Conservation (phyloP, 2,329 filamentous ascomycete species). For the Botrytis medusae region DNA sequence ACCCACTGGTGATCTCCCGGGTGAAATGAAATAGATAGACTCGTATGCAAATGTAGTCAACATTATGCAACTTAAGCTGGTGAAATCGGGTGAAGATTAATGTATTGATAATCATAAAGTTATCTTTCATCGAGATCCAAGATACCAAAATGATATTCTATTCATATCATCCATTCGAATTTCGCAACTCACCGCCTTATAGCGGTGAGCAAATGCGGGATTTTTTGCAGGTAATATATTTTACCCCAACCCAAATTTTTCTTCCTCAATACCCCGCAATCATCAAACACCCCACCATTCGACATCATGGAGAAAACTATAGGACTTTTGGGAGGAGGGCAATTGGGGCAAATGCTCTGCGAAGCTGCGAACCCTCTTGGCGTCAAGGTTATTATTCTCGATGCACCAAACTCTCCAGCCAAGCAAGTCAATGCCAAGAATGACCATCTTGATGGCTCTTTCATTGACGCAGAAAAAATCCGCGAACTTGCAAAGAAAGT, state of each 20-base stretch:
- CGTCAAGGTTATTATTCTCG: conserved; percentile 79
- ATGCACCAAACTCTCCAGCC: conserved; percentile 72
- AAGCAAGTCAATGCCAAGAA: conserved; percentile 80
- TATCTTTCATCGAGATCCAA: neutral
- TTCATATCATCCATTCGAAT: neutral
- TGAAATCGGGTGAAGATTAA: neutral
- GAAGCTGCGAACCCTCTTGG: conserved; percentile 79
- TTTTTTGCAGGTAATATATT: neutral
- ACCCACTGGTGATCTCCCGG: neutral
- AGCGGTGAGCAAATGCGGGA: neutral
- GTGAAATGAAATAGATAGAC: neutral
- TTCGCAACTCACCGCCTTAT: neutral
- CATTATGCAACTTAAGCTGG: neutral
- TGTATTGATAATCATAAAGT: neutral
- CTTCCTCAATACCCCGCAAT: conserved; percentile 12
- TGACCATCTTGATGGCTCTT: conserved; percentile 79
- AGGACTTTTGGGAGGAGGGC: conserved; percentile 61
- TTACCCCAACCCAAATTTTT: conserved; percentile 12
- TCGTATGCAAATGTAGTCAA: neutral
- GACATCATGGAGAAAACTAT: conserved; percentile 35
- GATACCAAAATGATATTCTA: too few relatives aligned
- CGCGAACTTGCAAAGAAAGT: conserved; percentile 72
- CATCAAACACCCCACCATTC: conserved; percentile 11
- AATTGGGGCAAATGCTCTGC: conserved; percentile 90
- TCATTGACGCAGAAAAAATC: conserved; percentile 79